Base-by-base conservation (phyloP, 2,329 filamentous ascomycete species). In the Zymoseptoria tritici region DNA sequence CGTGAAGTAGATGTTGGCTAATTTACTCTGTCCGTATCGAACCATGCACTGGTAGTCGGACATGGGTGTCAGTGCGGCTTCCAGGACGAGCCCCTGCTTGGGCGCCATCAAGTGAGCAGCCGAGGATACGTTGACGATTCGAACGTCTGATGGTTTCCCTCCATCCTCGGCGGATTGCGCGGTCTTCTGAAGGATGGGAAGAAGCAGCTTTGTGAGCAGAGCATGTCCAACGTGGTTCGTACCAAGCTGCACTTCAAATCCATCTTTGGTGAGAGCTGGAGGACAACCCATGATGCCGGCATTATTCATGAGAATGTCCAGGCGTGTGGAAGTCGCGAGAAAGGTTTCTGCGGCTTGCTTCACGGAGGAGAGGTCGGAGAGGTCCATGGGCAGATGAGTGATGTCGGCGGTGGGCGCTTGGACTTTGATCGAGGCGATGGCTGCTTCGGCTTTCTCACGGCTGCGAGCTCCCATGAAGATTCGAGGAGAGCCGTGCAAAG, bases 401-500 rank as follows among this genome's bases (percentile, higher is more conserved):
- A 82, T 74, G 55, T 77, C 74, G 36, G 71, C 68, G 66, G 69
- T 46, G 64, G 69, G 52, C 7, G 67, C 58, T n/a, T 73, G 63
- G 21, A 69, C 64, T 1, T 70, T 55, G 61, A 77, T 66, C 61
- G 78, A 73, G 1, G 73, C 71, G 11, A 77, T 69, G 46, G 83
- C 78, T 6, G 76, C 74, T 5, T 75, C 71, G 26, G 73, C 77
- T 9, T 77, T 77, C 52, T 76, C 73, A 50, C 81, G 78, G 3
- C 80, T 65, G 42, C 69, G 60, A 6, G 62, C 80, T 16, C 76
- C 79, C 57, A 85, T 75, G 70, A 80, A 84, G 61, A 85, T 79
- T 57, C 81, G 77, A 0, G 73, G 71, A 1, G 82, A 81, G 7
- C 73, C 69, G 66, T 84, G 82, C 59, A 73, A 74, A 20, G 77